phyloP scores from a whole-genome alignment of 805 yeast genomes.

The Lachancea quebecensis region DNA sequence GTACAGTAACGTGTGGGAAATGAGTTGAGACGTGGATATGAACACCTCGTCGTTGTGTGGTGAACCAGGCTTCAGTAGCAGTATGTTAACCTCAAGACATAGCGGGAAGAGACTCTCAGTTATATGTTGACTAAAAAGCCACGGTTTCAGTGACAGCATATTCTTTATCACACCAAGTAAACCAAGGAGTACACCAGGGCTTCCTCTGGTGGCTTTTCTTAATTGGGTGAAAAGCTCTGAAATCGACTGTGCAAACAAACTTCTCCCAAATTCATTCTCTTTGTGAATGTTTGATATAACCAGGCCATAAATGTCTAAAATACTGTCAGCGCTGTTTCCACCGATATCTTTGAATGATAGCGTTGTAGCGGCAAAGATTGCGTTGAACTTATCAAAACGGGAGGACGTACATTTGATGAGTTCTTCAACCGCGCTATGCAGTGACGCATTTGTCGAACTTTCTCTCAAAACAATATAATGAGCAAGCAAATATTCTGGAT shows the following conservation, averaged over 20 bases:
- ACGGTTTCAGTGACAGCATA: conserved; percentile 42
- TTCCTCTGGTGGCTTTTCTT: conserved; percentile 6
- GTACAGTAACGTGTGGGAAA: conserved; percentile 55
- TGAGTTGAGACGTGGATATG: conserved; percentile 37
- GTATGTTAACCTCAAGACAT: conserved; percentile 11
- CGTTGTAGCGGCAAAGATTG: conserved; percentile 12
- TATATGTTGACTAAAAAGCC: conserved; percentile 60
- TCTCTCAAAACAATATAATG: conserved; percentile 32
- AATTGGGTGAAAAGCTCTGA: conserved; percentile 25
- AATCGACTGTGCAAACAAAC: conserved; percentile 28
- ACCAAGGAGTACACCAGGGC: conserved; percentile 6
- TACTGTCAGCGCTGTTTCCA: conserved; percentile 5
- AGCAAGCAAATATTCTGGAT: conserved; percentile 28
- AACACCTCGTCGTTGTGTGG: conserved; percentile 30
- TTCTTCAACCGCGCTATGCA: conserved; percentile 20
- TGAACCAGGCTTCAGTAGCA: background rate
- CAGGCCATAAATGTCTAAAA: conserved; percentile 19
- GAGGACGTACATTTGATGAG: conserved; percentile 8
- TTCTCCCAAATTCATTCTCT: conserved; percentile 16
- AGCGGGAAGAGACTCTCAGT: conserved; percentile 49
- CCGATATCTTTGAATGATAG: conserved; percentile 10
- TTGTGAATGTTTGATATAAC: conserved; percentile 16
- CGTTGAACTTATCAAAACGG: conserved; percentile 14
- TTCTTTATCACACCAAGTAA: conserved; percentile 33
- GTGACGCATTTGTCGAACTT: conserved; percentile 11